Evolutionary conservation across 2,329 filamentous ascomycete genomes (phyloP).

Genomic region (Moelleriella libera): DNA sequence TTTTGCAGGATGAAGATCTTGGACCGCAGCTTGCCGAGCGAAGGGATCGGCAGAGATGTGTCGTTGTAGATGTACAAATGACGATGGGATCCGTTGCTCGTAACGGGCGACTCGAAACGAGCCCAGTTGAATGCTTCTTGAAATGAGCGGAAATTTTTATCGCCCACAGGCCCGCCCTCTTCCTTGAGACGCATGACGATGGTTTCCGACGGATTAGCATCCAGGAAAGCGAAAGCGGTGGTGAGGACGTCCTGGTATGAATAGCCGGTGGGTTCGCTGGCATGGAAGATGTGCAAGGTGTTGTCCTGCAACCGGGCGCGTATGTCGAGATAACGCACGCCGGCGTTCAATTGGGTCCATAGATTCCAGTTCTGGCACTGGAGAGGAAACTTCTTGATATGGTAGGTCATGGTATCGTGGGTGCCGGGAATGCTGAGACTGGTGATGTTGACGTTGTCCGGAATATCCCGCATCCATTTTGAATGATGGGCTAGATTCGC

Average conservation of each 20-base stretch:
- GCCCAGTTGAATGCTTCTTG: constrained; percentile 29
- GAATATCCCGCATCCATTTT: constrained; percentile 28
- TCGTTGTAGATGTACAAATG: constrained; percentile 22
- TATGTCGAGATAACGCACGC: constrained; percentile 36
- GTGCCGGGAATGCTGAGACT: constrained; percentile 35
- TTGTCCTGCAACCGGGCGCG: constrained; percentile 27
- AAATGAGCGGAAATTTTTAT: constrained; percentile 23
- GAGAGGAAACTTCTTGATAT: constrained; percentile 17
- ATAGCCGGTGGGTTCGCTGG: constrained; percentile 27
- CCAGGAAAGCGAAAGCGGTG: constrained; percentile 30
- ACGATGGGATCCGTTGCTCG: constrained; percentile 16
- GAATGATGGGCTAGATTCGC: constrained; percentile 16
- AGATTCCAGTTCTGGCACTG: constrained; percentile 35
- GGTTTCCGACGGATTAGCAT: constrained; percentile 28
- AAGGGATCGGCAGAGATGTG: constrained; percentile 19
- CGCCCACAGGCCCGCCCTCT: constrained; percentile 23
- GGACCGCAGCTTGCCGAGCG: constrained; percentile 28
- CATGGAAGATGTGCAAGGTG: constrained; percentile 33
- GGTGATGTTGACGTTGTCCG: constrained; percentile 24
- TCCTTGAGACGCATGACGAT: constrained; percentile 36
- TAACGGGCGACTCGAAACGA: constrained; percentile 18
- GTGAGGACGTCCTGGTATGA: constrained; percentile 26
- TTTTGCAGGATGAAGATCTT: constrained; percentile 33
- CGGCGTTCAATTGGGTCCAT: constrained; percentile 26
- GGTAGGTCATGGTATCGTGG: constrained; percentile 38